These are phyloP conservation scores for Pichia membranifaciens DNA, from an alignment of 805 yeast species.

Conservation along the genomic window DNA sequence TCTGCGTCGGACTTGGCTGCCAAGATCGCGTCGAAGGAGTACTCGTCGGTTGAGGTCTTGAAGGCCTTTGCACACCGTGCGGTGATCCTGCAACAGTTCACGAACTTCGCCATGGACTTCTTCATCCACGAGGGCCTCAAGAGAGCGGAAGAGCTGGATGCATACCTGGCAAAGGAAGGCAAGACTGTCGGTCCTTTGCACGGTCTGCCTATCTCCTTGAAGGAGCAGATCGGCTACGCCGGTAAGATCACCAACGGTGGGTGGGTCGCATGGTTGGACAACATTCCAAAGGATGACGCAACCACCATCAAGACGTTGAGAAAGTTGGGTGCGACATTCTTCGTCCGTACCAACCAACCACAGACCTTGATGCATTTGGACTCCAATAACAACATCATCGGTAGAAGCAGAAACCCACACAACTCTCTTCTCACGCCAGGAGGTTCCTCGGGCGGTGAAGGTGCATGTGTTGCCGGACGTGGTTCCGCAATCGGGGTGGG, in stretches of 20 bases:
- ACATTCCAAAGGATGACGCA: conserved; percentile 43
- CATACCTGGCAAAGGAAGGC: conserved; percentile 42
- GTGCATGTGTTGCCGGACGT: conserved; percentile 52
- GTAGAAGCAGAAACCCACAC: conserved; percentile 53
- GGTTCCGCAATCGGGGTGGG: conserved; percentile 57
- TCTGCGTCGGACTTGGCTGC: conserved; percentile 38
- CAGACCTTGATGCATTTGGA: conserved; percentile 67
- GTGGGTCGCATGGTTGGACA: conserved; percentile 46
- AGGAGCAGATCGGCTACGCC: conserved; percentile 54
- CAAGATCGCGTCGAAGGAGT: conserved; percentile 41
- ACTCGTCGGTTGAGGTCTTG: conserved; percentile 46
- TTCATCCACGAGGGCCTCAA: conserved; percentile 57
- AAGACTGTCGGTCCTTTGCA: conserved; percentile 59
- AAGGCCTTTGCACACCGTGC: conserved; percentile 64
- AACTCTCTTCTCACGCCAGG: conserved; percentile 57
- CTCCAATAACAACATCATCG: conserved; percentile 54
- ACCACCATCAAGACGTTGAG: conserved; percentile 42
- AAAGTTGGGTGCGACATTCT: conserved; percentile 55
- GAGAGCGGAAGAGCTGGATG: conserved; percentile 54
- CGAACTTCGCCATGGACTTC: conserved; percentile 47
- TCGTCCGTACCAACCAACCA: conserved; percentile 62
- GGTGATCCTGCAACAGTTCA: conserved; percentile 56
- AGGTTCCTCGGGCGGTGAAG: conserved; percentile 74
- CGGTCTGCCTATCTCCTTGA: conserved; percentile 63
- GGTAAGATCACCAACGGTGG: conserved; percentile 56